A percentile compares a stretch with the other conserved stretches of the same genome.
phyloP scores from a whole-genome alignment of 106 monocot species.

The Dendrobium chrysotoxum region DNA sequence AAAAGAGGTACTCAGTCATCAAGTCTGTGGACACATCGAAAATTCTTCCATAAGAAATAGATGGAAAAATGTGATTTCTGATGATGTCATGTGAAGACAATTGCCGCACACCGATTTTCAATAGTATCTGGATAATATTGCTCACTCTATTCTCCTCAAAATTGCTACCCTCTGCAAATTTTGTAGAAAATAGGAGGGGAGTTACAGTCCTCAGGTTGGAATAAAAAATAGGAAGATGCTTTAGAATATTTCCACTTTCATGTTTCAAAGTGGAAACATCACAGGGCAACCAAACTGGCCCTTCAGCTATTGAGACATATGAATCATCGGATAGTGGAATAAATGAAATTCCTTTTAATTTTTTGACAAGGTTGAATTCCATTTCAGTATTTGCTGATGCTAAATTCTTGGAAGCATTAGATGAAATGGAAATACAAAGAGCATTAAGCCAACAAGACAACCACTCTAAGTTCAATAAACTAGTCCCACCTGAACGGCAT shows the following conservation, averaged over 20 bases:
- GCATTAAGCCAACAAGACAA: conserved; percentile 38
- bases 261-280: conserved; percentile 10
- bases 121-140: conserved; percentile 21
- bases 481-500: conserved; percentile 24
- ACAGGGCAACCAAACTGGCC: conserved; percentile 57
- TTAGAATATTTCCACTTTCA: conserved; percentile 20
- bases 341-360: conserved; percentile 34
- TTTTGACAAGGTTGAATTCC: conserved; percentile 27
- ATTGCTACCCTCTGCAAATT: neutral
- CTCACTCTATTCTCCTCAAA: conserved; percentile 17
- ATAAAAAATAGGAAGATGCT: conserved; percentile 35
- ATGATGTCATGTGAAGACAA: conserved; percentile 55
- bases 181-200: conserved; percentile 20
- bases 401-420: conserved; percentile 20
- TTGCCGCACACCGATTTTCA: conserved; percentile 41
- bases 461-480: conserved; percentile 37
- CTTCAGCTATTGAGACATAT: conserved; percentile 31
- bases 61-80: conserved; percentile 38
- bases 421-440: conserved; percentile 19
- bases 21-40: conserved; percentile 12
- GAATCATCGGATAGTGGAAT: conserved; percentile 62
- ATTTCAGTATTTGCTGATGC: conserved; percentile 3
- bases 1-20: conserved; percentile 49
- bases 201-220: conserved; percentile 38
- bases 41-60: conserved; percentile 15